Conservation (phyloP, 768 basidiomycete genomes). For the Suillus decipiens region DNA sequence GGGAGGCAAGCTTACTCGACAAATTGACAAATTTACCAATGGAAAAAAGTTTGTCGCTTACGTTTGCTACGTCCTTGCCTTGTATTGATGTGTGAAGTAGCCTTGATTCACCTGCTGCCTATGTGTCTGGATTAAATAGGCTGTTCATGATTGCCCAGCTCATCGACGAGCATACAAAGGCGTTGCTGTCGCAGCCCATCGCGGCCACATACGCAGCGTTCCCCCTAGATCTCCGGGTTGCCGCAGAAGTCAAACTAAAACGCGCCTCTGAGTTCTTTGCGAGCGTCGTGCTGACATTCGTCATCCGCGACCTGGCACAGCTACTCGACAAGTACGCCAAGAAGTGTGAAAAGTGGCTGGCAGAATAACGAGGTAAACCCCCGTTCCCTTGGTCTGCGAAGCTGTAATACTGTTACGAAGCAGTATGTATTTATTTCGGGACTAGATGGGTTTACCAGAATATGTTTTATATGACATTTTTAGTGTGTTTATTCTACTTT, state of each 20-base stretch:
- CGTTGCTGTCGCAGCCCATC: conserved; percentile 61
- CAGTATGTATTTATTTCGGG: conserved; percentile 36
- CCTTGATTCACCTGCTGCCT: conserved; percentile 84
- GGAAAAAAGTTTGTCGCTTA: conserved; percentile 74
- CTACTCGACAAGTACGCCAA: conserved; percentile 92
- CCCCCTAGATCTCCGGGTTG: conserved; percentile 58
- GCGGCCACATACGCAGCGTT: conserved; percentile 77
- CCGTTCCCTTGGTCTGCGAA: conserved; percentile 21
- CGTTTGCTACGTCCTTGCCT: conserved; percentile 11
- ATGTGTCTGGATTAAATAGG: conserved; percentile 73
- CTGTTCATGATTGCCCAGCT: conserved; percentile 76
- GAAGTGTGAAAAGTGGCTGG: conserved; percentile 91
- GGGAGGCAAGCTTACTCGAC: conserved; percentile 72
- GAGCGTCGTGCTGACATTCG: conserved; percentile 84
- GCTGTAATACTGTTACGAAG: conserved; percentile 29
- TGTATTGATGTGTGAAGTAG: conserved; percentile 40
- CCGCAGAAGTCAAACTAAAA: conserved; percentile 73
- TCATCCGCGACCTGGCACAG: conserved; percentile 83
- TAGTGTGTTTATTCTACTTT: conserved; percentile 12
- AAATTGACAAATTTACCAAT: conserved; percentile 82
- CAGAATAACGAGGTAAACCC: conserved; percentile 51
- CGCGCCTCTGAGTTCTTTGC: conserved; percentile 92
- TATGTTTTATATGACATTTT: conserved; percentile 29
- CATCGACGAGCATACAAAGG: conserved; percentile 86
- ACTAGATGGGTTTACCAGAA: conserved; percentile 32